These are phyloP conservation scores for Podila epigama DNA, from an alignment of 192 early-diverging fungal species.

Conservation along the genomic window DNA sequence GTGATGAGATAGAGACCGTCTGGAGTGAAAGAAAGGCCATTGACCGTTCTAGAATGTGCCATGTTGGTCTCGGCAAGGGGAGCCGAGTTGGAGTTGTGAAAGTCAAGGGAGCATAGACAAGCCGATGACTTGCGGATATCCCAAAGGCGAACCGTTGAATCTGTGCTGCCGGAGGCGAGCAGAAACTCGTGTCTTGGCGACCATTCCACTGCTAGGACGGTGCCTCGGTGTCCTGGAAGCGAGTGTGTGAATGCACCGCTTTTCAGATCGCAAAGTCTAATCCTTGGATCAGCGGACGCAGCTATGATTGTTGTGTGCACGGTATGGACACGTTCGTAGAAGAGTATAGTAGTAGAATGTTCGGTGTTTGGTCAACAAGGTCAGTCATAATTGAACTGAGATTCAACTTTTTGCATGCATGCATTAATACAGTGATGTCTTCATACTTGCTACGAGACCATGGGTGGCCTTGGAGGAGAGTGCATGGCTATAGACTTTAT, in stretches of 20 bases:
- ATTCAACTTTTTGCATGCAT: background rate
- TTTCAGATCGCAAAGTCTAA: slow-evolving; percentile 84
- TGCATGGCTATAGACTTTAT: slow-evolving; percentile 71
- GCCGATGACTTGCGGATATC: slow-evolving; percentile 82
- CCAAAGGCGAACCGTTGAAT: slow-evolving; percentile 80
- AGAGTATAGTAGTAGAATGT: too few species aligned
- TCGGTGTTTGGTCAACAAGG: background rate
- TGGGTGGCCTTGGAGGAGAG: slow-evolving; percentile 83
- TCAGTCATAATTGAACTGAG: too few species aligned
- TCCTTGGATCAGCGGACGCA: slow-evolving; percentile 66
- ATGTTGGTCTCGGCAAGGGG: slow-evolving; percentile 41
- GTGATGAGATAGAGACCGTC: slow-evolving; percentile 68
- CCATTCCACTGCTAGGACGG: slow-evolving; percentile 72
- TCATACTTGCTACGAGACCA: slow-evolving; percentile 77
- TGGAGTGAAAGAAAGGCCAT: slow-evolving; percentile 70
- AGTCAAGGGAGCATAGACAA: slow-evolving; percentile 67
- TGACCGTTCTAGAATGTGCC: slow-evolving; percentile 67
- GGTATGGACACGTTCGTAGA: background rate
- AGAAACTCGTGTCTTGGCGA: slow-evolving; percentile 74
- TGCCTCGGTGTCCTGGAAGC: slow-evolving; percentile 66
- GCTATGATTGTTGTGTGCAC: slow-evolving; percentile 43
- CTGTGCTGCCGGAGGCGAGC: slow-evolving; percentile 77
- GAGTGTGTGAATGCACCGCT: slow-evolving; percentile 64
- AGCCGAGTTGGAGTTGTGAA: slow-evolving; percentile 58
- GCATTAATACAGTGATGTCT: too few species aligned